Conservation (phyloP, 176 grass and related monocot species). For the Phoenix dactylifera region DNA sequence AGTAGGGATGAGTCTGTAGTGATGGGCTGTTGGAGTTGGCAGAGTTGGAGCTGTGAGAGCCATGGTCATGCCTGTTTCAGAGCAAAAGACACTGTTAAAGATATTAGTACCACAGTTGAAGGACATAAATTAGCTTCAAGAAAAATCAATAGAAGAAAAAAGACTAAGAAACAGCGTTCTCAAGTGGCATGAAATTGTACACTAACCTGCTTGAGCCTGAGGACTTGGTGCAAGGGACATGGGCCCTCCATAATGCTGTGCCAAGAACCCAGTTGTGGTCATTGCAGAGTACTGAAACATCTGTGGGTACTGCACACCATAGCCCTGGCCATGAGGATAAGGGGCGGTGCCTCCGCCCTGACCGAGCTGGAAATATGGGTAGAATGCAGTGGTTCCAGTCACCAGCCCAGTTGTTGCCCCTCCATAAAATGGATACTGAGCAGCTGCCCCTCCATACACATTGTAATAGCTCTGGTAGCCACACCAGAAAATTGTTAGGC, state of each 20-base stretch:
- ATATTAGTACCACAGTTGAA: constrained; percentile 46
- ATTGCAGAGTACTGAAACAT: constrained; percentile 77
- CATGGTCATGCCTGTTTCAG: constrained; percentile 98
- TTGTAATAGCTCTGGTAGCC: constrained; percentile 76
- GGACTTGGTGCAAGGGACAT: constrained; percentile 73
- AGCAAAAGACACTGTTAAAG: constrained; percentile 71
- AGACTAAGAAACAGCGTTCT: no score
- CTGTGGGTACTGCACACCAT: constrained; percentile 71
- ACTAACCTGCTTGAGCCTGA: constrained; percentile 73
- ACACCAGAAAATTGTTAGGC: constrained; percentile 6
- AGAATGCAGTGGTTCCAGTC: constrained; percentile 65
- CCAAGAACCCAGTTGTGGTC: constrained; percentile 47
- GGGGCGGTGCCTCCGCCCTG: constrained; percentile 47
- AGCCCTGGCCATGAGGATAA: constrained; percentile 60
- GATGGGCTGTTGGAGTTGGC: constrained; percentile 50
- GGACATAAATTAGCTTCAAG: constrained; percentile 19
- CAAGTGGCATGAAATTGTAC: neutral
- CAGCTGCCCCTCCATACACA: constrained; percentile 46
- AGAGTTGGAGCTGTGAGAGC: constrained; percentile 70
- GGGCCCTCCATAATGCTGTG: constrained; percentile 63
- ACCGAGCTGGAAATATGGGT: constrained; percentile 73
- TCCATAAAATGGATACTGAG: constrained; percentile 89
- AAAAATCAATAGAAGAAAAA: no score
- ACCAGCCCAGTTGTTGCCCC: constrained; percentile 54
- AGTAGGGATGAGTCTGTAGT: constrained; percentile 64